A percentile compares a stretch with the other conserved stretches of the same genome.
phyloP scores from a whole-genome alignment of 2,329 filamentous ascomycete species.

The Remersonia thermophila region DNA sequence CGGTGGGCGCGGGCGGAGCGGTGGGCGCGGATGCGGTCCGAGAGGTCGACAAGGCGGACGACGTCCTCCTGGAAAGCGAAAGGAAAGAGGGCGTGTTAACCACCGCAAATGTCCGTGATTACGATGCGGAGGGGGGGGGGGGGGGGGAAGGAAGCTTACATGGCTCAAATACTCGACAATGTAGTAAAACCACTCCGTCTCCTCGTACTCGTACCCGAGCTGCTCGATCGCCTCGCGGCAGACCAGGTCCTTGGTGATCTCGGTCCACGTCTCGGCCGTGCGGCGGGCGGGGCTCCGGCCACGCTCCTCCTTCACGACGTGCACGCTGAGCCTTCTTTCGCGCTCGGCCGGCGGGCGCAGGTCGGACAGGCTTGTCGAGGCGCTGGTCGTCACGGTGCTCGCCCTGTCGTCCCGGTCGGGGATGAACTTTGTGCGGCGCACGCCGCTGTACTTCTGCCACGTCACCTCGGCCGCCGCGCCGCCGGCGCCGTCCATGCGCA shows the following conservation, averaged over 20 bases:
- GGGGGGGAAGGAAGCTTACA: conserved; percentile 42
- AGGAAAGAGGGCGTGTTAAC: not conserved
- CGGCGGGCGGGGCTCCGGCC: conserved; percentile 24
- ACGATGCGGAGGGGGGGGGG: conserved; percentile 3
- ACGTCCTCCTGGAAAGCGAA: conserved; percentile 64
- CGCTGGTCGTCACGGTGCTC: no score
- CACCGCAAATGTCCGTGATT: conserved; percentile 22
- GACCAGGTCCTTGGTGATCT: conserved; percentile 89
- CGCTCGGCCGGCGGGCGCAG: conserved; percentile 9
- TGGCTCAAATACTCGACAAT: conserved; percentile 82
- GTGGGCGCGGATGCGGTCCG: conserved; percentile 64
- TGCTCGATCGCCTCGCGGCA: conserved; percentile 75
- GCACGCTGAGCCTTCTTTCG: conserved; percentile 15
- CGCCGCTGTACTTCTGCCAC: conserved; percentile 70
- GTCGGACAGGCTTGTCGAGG: conserved; percentile 17
- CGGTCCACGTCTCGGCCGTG: conserved; percentile 74
- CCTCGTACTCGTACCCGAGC: conserved; percentile 77
- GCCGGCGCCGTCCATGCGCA: conserved; percentile 70
- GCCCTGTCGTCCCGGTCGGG: conserved; percentile 47
- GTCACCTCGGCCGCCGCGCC: conserved; percentile 64
- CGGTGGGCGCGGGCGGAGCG: conserved; percentile 40
- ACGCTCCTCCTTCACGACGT: conserved; percentile 17
- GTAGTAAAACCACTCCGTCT: conserved; percentile 83
- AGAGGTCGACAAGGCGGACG: conserved; percentile 66
- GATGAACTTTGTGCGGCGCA: conserved; percentile 61